Evolutionary conservation across 192 early-diverging fungal species (phyloP).

Genomic region (Gamsiella multidivaricata): DNA sequence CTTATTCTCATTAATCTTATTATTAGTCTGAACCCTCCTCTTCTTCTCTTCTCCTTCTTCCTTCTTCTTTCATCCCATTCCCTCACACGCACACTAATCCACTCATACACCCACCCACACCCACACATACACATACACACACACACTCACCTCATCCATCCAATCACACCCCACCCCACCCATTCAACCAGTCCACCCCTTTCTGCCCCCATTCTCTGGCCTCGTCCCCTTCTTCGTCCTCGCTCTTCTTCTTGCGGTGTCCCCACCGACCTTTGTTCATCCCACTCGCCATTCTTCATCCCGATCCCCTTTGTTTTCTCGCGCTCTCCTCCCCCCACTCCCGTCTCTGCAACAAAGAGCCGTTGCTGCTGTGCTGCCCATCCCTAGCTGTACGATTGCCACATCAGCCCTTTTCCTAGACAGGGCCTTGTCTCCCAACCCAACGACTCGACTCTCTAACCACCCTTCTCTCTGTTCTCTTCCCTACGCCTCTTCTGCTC

Average conservation of each 20-base stretch:
- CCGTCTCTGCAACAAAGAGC: too few relatives aligned
- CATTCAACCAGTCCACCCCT: neutral
- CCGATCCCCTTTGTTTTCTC: neutral
- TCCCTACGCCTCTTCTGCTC: neutral
- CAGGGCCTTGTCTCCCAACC: too few relatives aligned
- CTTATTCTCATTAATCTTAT: neutral
- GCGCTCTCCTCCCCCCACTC: too few relatives aligned
- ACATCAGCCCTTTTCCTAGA: neutral
- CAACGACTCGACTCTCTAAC: too few relatives aligned
- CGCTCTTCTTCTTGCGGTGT: neutral
- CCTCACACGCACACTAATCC: slow-evolving; percentile 3
- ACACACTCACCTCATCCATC: too few relatives aligned
- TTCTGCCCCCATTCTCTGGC: neutral
- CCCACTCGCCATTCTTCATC: neutral
- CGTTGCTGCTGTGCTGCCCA: too few relatives aligned
- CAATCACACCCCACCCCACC: too few relatives aligned
- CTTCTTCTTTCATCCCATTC: neutral
- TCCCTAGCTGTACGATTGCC: too few relatives aligned
- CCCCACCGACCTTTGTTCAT: neutral
- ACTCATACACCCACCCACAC: neutral
- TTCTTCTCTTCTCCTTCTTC: neutral
- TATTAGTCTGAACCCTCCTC: neutral
- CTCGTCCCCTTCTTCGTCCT: neutral
- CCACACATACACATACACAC: too few relatives aligned
- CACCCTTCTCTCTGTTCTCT: neutral